phyloP scores from a whole-genome alignment of 2,329 filamentous ascomycete genomes.

The Chaetomium strumarium region DNA sequence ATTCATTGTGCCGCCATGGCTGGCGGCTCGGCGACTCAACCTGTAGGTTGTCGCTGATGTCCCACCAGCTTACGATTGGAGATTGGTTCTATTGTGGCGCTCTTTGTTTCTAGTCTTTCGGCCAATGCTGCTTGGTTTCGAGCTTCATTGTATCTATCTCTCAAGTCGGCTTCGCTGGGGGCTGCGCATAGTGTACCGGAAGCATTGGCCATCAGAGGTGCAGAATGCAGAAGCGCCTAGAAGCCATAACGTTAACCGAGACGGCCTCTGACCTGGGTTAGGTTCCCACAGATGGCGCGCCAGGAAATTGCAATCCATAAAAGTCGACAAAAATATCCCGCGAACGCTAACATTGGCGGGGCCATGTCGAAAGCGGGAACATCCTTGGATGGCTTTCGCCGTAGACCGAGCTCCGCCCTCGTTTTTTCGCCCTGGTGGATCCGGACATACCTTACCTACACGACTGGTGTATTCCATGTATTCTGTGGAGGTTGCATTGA shows the following conservation, averaged over 20 bases:
- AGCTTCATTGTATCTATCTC: neutral
- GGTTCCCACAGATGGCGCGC: slow-evolving; percentile 1
- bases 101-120: neutral
- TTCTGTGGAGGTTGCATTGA: too few species aligned
- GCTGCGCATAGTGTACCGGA: neutral
- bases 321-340: slow-evolving; percentile 15
- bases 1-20: too few species aligned
- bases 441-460: too few species aligned
- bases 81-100: slow-evolving; percentile 9
- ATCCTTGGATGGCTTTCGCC: too few species aligned
- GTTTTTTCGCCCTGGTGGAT: too few species aligned
- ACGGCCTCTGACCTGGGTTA: slow-evolving; percentile 14
- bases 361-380: too few species aligned
- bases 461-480: too few species aligned
- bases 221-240: slow-evolving; percentile 19
- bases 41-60: neutral
- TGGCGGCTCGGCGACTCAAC: slow-evolving; percentile 1
- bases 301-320: slow-evolving; percentile 16
- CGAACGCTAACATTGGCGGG: too few species aligned
- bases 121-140: slow-evolving; percentile 8
- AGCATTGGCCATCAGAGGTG: slow-evolving; percentile 22
- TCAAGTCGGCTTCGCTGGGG: neutral
- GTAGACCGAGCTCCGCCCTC: too few species aligned
- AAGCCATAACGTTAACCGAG: slow-evolving; percentile 10
- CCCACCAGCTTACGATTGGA: slow-evolving; percentile 4